Conservation (phyloP, 2,329 filamentous ascomycete species). For the Aspergillus texensis region DNA sequence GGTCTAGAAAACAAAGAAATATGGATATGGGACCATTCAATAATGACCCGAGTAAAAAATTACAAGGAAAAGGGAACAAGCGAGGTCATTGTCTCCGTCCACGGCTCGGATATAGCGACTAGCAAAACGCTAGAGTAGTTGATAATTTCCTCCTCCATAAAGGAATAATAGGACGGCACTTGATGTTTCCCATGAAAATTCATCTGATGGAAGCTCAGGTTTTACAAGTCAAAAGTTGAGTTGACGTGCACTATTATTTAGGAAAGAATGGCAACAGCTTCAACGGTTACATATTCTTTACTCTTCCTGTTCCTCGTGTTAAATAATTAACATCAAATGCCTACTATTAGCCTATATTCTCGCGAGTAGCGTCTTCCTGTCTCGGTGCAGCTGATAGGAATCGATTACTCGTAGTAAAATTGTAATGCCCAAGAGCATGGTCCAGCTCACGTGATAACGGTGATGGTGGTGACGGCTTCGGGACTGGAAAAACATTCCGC, state of each 20-base stretch:
- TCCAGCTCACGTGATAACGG: not conserved
- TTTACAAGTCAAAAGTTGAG: not conserved
- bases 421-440: not conserved
- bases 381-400: not conserved
- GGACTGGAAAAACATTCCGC: slow-evolving; percentile 35
- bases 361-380: not conserved
- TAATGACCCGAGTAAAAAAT: not conserved
- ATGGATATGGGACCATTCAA: not conserved
- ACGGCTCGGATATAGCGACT: not conserved
- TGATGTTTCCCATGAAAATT: not conserved
- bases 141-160: not conserved
- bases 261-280: not conserved
- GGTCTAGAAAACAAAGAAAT: not conserved
- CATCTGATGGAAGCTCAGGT: not conserved
- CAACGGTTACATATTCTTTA: not conserved
- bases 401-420: not conserved
- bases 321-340: not conserved
- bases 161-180: not conserved
- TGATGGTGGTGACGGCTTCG: slow-evolving; percentile 2
- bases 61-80: not conserved
- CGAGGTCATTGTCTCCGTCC: not conserved
- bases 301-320: not conserved
- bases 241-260: not conserved
- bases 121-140: not conserved
- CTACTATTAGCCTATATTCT: not conserved